A percentile compares a stretch with the other conserved stretches of the same genome.
Conservation (phyloP, 805 yeast genomes). For the Tetrapisispora phaffii region DNA sequence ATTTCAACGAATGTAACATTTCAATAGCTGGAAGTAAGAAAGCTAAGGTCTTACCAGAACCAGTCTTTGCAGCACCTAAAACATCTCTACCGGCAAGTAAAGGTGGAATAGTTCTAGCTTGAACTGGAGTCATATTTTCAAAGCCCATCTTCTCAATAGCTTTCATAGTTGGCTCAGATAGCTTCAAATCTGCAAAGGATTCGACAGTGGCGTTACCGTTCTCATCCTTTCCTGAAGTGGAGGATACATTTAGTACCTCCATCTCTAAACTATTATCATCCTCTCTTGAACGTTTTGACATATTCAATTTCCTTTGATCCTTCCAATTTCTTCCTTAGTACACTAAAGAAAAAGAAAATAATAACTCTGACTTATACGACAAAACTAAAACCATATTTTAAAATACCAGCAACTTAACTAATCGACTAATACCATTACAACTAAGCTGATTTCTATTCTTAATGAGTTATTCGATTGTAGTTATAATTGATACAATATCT, state of each 20-base stretch:
- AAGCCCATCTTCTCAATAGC: conserved; percentile 88
- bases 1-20: conserved; percentile 75
- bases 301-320: background rate
- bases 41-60: conserved; percentile 96
- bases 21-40: conserved; percentile 94
- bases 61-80: conserved; percentile 98
- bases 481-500: background rate
- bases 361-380: too few species aligned
- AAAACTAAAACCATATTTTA: too few species aligned
- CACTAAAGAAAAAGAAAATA: background rate
- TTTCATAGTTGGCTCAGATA: conserved; percentile 73
- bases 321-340: background rate
- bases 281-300: conserved; percentile 16
- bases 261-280: conserved; percentile 2
- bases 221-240: conserved; percentile 4
- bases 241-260: background rate
- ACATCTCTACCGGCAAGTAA: conserved; percentile 94
- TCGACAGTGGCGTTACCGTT: conserved; percentile 8
- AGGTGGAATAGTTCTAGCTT: conserved; percentile 93
- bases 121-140: conserved; percentile 85
- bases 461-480: too few species aligned
- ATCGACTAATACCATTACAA: too few species aligned
- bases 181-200: conserved; percentile 40
- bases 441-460: background rate
- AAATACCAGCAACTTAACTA: too few species aligned